Conservation (phyloP, 805 yeast genomes). For the Myxozyma udenii region DNA sequence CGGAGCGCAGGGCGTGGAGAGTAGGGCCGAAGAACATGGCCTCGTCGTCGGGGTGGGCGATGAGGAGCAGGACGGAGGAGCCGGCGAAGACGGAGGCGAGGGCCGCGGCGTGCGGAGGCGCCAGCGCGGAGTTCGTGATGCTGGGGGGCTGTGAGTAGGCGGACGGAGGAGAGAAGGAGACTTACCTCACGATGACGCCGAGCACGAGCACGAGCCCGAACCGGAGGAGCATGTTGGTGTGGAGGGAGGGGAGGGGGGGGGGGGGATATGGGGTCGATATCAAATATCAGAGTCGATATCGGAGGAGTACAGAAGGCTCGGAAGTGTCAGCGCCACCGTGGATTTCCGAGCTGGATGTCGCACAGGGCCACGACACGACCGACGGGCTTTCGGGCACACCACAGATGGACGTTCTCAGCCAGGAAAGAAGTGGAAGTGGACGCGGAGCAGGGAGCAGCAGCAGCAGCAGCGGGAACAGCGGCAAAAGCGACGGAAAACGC, state of each 20-base stretch:
- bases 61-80: slow-evolving; percentile 44
- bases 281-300: background rate
- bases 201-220: slow-evolving; percentile 3
- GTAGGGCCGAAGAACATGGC: slow-evolving; percentile 95
- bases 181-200: slow-evolving; percentile 5
- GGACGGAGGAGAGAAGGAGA: background rate
- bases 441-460: background rate
- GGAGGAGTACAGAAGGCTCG: no score
- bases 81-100: slow-evolving; percentile 11
- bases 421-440: background rate
- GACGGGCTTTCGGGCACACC: no score
- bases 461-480: background rate
- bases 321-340: no score
- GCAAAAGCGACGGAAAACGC: no score
- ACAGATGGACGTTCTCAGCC: no score
- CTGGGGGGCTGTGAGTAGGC: background rate
- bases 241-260: no score
- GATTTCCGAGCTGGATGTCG: no score
- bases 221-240: slow-evolving; percentile 13
- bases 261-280: no score
- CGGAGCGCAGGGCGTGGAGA: slow-evolving; percentile 45
- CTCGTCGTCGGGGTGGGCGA: slow-evolving; percentile 98
- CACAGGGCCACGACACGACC: no score
- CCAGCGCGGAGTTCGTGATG: slow-evolving; percentile 6
- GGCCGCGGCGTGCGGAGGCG: slow-evolving; percentile 11